A percentile compares a stretch with the other conserved stretches of the same genome.
Evolutionary conservation across 1,139 yeast genomes (phyloP).

Genomic region (Hemisphaericaspora lyxosophila): DNA sequence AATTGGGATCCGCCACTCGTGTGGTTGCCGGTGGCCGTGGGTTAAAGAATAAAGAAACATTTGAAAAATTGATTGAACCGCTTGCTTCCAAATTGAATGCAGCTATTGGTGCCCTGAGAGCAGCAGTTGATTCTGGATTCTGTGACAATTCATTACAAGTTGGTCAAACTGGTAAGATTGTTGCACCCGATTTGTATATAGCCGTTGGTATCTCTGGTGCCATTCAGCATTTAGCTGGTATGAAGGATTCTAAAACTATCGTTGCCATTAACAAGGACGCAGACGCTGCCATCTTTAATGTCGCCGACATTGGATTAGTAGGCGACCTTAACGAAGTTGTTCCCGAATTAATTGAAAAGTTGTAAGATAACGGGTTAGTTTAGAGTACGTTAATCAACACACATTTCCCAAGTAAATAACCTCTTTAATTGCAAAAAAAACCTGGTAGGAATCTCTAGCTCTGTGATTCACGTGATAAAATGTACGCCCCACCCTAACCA

Average conservation of each 20-base stretch:
- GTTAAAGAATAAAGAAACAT: conserved; percentile 83
- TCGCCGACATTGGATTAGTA: conserved; percentile 86
- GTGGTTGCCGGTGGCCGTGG: conserved; percentile 97
- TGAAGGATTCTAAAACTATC: conserved; percentile 93
- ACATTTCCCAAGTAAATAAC: no score
- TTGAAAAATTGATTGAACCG: conserved; percentile 75
- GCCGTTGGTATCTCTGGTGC: conserved; percentile 98
- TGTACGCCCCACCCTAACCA: no score
- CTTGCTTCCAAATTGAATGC: conserved; percentile 84
- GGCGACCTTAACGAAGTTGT: conserved; percentile 84
- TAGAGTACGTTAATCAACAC: no score
- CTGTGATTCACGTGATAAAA: no score
- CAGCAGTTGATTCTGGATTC: conserved; percentile 94
- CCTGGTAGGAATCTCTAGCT: no score
- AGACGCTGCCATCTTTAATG: conserved; percentile 90
- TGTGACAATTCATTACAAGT: conserved; percentile 97
- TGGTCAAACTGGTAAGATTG: conserved; percentile 97
- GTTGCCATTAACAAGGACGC: conserved; percentile 94
- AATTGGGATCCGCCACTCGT: conserved; percentile 73
- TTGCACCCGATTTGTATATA: conserved; percentile 91
- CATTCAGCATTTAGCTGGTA: conserved; percentile 96
- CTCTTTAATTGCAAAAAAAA: no score
- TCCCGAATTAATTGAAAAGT: conserved; percentile 82
- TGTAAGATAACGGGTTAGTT: no score
- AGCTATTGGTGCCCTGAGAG: conserved; percentile 97